These are phyloP conservation scores for Phylloporus sp. DNA, from an alignment of 768 basidiomycete species.

Conservation along the genomic window DNA sequence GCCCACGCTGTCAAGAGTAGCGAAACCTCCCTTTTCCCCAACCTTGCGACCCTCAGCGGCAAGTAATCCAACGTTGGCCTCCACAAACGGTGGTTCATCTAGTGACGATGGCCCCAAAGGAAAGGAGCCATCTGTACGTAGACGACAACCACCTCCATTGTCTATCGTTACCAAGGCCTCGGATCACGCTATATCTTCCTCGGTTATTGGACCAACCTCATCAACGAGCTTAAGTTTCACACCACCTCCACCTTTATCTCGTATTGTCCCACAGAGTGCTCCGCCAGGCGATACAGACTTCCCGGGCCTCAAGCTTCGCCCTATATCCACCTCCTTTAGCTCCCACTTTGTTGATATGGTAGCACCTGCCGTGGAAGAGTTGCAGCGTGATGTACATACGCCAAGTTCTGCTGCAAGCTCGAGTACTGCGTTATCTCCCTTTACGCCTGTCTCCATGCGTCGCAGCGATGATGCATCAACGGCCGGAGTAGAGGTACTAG, in stretches of 20 bases:
- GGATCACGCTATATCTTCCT: conserved; percentile 11
- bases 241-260: conserved; percentile 9
- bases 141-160: conserved; percentile 28
- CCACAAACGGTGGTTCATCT: conserved; percentile 1
- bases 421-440: conserved; percentile 42
- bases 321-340: conserved; percentile 74
- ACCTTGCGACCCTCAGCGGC: conserved; percentile 26
- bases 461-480: conserved; percentile 32
- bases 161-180: conserved; percentile 27
- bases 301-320: conserved; percentile 64
- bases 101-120: conserved; percentile 14
- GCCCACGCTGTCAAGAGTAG: conserved; percentile 32
- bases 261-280: conserved; percentile 51
- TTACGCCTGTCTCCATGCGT: conserved; percentile 39
- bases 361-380: conserved; percentile 22
- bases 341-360: conserved; percentile 55
- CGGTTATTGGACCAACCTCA: conserved; percentile 9
- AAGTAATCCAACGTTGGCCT: conserved; percentile 16
- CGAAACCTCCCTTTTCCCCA: conserved; percentile 40
- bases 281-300: conserved; percentile 63
- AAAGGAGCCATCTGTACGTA: conserved; percentile 23
- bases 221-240: conserved; percentile 11
- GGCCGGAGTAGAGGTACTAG: conserved; percentile 24
- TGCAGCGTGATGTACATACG: conserved; percentile 43
- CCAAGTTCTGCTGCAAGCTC: conserved; percentile 46